Evolutionary conservation across 140 eudicot genomes (phyloP).

Genomic region (Anethum foeniculum): DNA sequence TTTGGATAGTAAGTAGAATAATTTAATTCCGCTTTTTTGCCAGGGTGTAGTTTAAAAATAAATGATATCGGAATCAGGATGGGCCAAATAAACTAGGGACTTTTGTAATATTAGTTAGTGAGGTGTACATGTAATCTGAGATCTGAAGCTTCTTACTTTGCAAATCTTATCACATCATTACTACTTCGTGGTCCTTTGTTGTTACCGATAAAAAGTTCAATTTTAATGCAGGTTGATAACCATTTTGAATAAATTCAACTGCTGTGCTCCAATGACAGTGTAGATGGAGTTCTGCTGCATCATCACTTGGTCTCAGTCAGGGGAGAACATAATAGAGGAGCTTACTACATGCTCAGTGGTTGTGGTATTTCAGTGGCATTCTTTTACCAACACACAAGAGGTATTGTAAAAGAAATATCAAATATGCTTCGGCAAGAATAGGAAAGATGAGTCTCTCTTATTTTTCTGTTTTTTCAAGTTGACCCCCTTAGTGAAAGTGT

Average conservation of each 20-base stretch:
- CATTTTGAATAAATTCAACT: neutral
- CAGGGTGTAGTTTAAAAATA: no score
- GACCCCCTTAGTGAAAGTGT: neutral
- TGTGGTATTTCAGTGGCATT: neutral
- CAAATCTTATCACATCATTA: neutral
- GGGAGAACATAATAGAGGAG: neutral
- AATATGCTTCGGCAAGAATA: neutral
- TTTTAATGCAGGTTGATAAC: slow-evolving; percentile 1
- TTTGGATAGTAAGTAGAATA: neutral
- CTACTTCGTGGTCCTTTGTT: neutral
- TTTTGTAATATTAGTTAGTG: neutral
- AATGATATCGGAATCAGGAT: no score
- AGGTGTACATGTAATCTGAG: neutral
- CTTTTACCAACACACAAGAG: neutral
- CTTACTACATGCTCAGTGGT: neutral
- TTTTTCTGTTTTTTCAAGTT: neutral
- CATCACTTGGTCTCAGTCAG: neutral
- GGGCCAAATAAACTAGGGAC: no score
- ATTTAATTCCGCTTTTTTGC: neutral
- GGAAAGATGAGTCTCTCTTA: slow-evolving; percentile 5
- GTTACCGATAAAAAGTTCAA: neutral
- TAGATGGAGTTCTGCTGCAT: slow-evolving; percentile 9
- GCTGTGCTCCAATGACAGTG: neutral
- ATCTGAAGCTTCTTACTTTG: neutral
- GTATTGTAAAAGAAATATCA: neutral